These are phyloP conservation scores for Alternaria novae-zelandiae DNA, from an alignment of 2,329 filamentous ascomycete genomes.

Conservation along the genomic window DNA sequence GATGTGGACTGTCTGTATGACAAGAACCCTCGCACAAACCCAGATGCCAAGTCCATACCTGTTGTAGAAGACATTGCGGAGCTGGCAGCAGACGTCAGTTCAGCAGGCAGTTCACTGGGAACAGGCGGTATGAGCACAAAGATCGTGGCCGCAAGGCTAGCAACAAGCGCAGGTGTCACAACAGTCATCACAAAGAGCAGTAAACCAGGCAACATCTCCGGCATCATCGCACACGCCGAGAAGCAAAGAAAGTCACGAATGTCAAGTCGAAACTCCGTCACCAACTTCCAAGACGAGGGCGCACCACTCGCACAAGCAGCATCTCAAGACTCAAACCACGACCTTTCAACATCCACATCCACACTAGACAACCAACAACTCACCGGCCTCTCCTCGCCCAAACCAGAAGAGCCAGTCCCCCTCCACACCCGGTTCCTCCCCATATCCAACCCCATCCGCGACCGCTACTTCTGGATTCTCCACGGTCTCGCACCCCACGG, in stretches of 20 bases:
- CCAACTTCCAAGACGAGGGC: conserved; percentile 39
- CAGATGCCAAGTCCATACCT: conserved; percentile 87
- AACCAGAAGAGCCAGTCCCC: conserved; percentile 52
- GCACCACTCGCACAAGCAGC: conserved; percentile 29
- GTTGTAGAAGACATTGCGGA: conserved; percentile 87
- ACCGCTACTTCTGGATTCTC: conserved; percentile 72
- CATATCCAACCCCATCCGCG: conserved; percentile 42
- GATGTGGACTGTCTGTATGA: conserved; percentile 98
- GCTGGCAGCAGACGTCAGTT: conserved; percentile 87
- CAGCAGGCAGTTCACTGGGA: conserved; percentile 84
- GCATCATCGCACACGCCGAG: conserved; percentile 84
- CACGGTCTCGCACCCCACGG: conserved; percentile 91
- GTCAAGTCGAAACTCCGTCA: conserved; percentile 37
- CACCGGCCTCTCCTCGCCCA: conserved; percentile 24
- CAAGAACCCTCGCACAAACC: conserved; percentile 86
- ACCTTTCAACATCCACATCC: conserved; percentile 29
- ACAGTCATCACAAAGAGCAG: conserved; percentile 94
- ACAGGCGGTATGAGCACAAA: conserved; percentile 99
- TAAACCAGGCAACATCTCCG: conserved; percentile 88
- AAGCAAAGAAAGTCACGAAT: conserved; percentile 56
- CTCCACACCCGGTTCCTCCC: conserved; percentile 94
- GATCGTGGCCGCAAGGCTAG: conserved; percentile 89
- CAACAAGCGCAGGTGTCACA: conserved; percentile 92
- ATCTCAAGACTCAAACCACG: conserved; percentile 23
- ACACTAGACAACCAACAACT: conserved; percentile 42